Percentiles rank a stretch among this genome's conserved stretches.
These are phyloP conservation scores for Lotmaria passim DNA, from an alignment of 208 protist genomes.

Conservation along the genomic window DNA sequence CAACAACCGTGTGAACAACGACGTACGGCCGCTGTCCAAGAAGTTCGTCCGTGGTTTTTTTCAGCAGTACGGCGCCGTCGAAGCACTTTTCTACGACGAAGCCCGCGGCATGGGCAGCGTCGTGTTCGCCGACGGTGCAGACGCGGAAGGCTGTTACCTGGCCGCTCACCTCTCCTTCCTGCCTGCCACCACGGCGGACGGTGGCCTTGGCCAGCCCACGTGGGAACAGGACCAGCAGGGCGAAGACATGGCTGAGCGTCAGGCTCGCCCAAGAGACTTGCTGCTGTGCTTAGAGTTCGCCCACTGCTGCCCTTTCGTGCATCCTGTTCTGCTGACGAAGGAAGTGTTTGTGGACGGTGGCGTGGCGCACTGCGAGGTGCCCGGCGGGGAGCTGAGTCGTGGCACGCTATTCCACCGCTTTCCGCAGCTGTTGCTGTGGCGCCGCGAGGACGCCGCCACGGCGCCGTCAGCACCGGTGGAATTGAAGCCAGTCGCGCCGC, in stretches of 20 bases:
- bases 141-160: conserved; percentile 67
- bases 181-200: conserved; percentile 10
- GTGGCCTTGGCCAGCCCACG: conserved; percentile 12
- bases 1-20: background rate
- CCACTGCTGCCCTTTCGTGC: conserved; percentile 61
- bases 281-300: conserved; percentile 74
- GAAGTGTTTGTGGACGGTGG: conserved; percentile 17
- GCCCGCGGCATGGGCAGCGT: conserved; percentile 68
- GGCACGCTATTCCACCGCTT: conserved; percentile 22
- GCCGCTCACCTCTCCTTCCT: conserved; percentile 59
- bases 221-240: conserved; percentile 14
- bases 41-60: conserved; percentile 62
- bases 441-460: no score
- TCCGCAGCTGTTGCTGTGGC: conserved; percentile 34
- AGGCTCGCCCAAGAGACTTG: conserved; percentile 23
- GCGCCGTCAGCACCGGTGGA: conserved; percentile 8
- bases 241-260: conserved; percentile 19
- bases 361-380: conserved; percentile 28
- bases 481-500: conserved; percentile 12
- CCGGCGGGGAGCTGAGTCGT: conserved; percentile 52
- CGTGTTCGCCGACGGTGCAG: conserved; percentile 51
- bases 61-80: conserved; percentile 56
- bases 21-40: conserved; percentile 29
- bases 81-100: conserved; percentile 54
- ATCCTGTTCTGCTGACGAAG: conserved; percentile 47